Conservation (phyloP, 129 eudicot genomes). For the Heracleum sosnowskyi region DNA sequence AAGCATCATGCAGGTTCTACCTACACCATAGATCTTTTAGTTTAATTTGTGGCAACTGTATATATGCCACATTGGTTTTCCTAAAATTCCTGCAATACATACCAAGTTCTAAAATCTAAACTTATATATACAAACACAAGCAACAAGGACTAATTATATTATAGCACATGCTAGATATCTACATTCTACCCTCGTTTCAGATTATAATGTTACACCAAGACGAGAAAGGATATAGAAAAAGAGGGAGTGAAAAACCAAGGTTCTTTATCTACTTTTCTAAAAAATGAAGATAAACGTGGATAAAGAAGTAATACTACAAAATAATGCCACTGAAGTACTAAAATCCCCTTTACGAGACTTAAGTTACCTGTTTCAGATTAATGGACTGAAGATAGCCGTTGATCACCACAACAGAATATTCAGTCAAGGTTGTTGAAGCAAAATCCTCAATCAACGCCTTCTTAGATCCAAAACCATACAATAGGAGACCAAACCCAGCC, state of each 20-base stretch:
- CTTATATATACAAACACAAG: neutral
- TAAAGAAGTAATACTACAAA: neutral
- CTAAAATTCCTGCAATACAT: neutral
- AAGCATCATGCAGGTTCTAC: neutral
- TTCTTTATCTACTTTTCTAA: neutral
- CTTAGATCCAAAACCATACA: conserved; percentile 97
- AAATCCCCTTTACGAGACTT: neutral
- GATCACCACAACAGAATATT: conserved; percentile 61
- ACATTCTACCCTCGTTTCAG: neutral
- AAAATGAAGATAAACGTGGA: neutral
- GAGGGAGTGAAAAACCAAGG: neutral
- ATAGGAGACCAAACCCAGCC: conserved; percentile 83
- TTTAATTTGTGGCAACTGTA: no score
- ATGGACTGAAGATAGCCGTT: conserved; percentile 13
- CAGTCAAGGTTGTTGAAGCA: conserved; percentile 74
- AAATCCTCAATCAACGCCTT: conserved; percentile 83
- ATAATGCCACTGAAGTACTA: neutral
- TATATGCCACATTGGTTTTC: neutral
- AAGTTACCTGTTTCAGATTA: conserved; percentile 25
- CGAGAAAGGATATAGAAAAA: neutral
- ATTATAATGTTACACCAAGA: neutral
- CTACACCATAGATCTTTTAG: no score
- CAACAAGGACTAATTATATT: neutral
- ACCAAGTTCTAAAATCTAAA: neutral
- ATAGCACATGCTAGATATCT: neutral